phyloP scores from a whole-genome alignment of 768 basidiomycete genomes.

The Candolleomyces efflorescens region DNA sequence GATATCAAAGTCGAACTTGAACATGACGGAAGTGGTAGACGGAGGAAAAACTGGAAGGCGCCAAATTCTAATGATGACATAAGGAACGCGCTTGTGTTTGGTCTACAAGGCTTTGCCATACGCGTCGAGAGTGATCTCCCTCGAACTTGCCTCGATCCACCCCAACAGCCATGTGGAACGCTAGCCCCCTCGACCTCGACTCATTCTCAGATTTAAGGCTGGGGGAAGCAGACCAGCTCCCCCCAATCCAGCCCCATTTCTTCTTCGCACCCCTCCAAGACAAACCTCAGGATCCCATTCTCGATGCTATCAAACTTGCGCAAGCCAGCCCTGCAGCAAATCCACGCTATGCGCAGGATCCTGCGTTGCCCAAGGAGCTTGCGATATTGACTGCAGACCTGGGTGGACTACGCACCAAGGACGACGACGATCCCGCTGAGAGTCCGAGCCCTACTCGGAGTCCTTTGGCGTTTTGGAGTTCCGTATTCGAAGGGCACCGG shows the following conservation, averaged over 20 bases:
- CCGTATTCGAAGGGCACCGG: background rate
- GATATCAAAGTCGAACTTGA: conserved; percentile 69
- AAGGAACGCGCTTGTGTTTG: conserved; percentile 4
- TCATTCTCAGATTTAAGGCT: background rate
- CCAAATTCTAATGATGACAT: background rate
- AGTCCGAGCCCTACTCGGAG: background rate
- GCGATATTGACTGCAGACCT: conserved; percentile 17
- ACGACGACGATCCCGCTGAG: conserved; percentile 16
- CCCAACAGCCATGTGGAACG: background rate
- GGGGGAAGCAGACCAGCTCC: conserved; percentile 23
- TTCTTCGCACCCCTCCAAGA: conserved; percentile 64
- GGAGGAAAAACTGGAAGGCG: background rate
- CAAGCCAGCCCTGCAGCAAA: conserved; percentile 13
- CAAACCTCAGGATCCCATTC: conserved; percentile 75
- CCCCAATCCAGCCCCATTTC: conserved; percentile 44
- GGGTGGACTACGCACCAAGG: conserved; percentile 1
- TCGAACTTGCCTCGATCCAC: background rate
- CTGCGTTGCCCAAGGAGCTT: conserved; percentile 25
- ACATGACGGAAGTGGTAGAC: conserved; percentile 33
- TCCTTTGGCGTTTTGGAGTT: background rate
- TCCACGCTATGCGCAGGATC: background rate
- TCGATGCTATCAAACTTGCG: conserved; percentile 47
- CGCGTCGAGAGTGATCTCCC: background rate
- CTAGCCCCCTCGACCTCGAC: background rate
- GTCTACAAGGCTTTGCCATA: background rate